Evolutionary conservation across 1,284 basidiomycete species (phyloP), one percentile per base, ranked within the genome.

Genomic region (Malassezia sp.): DNA sequence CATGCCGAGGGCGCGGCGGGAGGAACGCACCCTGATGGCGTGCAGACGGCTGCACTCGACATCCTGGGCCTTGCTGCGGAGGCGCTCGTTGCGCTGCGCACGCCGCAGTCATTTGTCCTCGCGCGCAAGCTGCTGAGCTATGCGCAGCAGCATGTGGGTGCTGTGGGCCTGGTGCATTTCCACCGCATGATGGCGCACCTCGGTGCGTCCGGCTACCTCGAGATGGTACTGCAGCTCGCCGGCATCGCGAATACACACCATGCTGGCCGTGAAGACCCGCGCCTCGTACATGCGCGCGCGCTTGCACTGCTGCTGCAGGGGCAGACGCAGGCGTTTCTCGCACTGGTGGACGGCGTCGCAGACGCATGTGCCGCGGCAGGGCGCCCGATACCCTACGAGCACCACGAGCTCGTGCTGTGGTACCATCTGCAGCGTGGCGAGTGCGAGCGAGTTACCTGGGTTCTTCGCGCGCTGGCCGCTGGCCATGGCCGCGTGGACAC

Each of bases 111-210:
- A 5, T 21, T 28, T n/a, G 30, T 31, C 17, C 23, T 49, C 30
- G 47, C 47, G 9, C 40, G 32, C 26, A 49, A 49, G 26, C 41
- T 49, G 20, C 41, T 49, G 20, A 33, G 27, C 14, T 49, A 36
- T 23, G 40, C 47, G 11, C 40, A 49, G 30, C 35, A 33, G 18
- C 47, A 49, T 31, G 36, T 49, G 17, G 47, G 41, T 11, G 11
- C 34, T 3, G 23, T 49, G 8, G 28, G 34, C 26, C 17, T 21
- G 2, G 37, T 23, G 6, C 38, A 44, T 21, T 49, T 43, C 22
- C 40, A 24, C 8, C 47, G 41, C 37, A 49, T 49, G 24, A 24
- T 35, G 10, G 38, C 41, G 29, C 18, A 7, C 6, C 40, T 43
- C 15, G 47, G 47, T 15, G 23, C n/a, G 12, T n/a, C 17, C 7